A percentile compares a stretch with the other conserved stretches of the same genome.
phyloP scores from a whole-genome alignment of 2,329 filamentous ascomycete genomes.

The Monilinia fructigena region DNA sequence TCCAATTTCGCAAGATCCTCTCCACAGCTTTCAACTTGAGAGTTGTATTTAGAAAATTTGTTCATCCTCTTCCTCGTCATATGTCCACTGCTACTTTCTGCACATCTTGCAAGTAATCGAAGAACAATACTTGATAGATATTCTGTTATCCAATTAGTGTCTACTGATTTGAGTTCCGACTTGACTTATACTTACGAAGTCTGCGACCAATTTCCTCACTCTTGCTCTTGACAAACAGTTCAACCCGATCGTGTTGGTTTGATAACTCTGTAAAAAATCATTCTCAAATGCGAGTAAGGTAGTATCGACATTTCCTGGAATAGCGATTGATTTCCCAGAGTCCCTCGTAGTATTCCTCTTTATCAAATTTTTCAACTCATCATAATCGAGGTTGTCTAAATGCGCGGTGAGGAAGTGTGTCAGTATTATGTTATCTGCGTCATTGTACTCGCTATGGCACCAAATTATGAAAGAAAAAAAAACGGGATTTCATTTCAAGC shows the following conservation, averaged over 20 bases:
- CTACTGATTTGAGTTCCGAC: neutral
- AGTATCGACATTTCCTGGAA: slow-evolving; percentile 67
- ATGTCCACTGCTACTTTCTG: slow-evolving; percentile 29
- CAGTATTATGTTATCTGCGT: slow-evolving; percentile 19
- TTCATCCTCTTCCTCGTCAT: slow-evolving; percentile 35
- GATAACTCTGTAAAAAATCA: slow-evolving; percentile 70
- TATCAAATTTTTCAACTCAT: slow-evolving; percentile 80
- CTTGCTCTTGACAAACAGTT: slow-evolving; percentile 77
- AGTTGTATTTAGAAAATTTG: slow-evolving; percentile 37
- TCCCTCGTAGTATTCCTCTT: slow-evolving; percentile 74
- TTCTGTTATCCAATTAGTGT: slow-evolving; percentile 29
- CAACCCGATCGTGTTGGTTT: slow-evolving; percentile 73
- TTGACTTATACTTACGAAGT: slow-evolving; percentile 52
- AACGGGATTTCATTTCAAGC: slow-evolving; percentile 33
- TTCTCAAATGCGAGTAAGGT: slow-evolving; percentile 65
- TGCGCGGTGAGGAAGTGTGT: slow-evolving; percentile 23
- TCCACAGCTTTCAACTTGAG: slow-evolving; percentile 52
- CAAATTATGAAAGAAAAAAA: neutral
- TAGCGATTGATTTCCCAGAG: slow-evolving; percentile 68
- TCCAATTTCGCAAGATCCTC: slow-evolving; percentile 69
- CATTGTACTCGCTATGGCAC: slow-evolving; percentile 12
- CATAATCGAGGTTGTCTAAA: slow-evolving; percentile 83
- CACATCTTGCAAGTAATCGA: slow-evolving; percentile 34
- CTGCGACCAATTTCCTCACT: slow-evolving; percentile 72
- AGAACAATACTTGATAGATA: slow-evolving; percentile 32